These are phyloP conservation scores for Ziziphus jujuba DNA, from an alignment of 306 rosid species.

Conservation along the genomic window DNA sequence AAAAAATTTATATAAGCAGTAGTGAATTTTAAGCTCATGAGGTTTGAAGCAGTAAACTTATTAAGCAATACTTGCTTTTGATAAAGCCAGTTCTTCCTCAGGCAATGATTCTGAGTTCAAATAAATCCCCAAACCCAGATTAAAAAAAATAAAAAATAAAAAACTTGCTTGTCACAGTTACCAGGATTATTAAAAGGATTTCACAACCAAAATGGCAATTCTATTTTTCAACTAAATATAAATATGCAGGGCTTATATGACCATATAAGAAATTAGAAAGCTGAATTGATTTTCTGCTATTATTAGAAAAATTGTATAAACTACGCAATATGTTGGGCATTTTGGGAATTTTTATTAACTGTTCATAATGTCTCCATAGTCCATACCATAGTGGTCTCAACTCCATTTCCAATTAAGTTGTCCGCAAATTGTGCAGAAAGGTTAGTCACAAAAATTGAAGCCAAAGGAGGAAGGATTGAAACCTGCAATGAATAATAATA, in stretches of 20 bases:
- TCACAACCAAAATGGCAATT: too few relatives aligned
- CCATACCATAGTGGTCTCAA: slow-evolving; percentile 79
- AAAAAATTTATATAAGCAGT: too few relatives aligned
- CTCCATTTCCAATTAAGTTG: slow-evolving; percentile 80
- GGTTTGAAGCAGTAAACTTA: neutral
- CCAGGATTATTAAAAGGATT: too few relatives aligned
- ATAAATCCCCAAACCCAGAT: too few relatives aligned
- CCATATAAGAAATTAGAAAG: too few relatives aligned
- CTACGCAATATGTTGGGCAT: neutral
- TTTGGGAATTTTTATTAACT: neutral
- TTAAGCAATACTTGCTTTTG: neutral
- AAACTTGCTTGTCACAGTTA: too few relatives aligned
- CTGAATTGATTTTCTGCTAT: neutral
- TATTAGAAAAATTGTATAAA: neutral
- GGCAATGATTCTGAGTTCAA: too few relatives aligned
- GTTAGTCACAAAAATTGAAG: slow-evolving; percentile 69
- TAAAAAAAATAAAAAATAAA: too few relatives aligned
- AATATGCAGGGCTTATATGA: too few relatives aligned
- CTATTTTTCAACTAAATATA: too few relatives aligned
- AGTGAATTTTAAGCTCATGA: neutral
- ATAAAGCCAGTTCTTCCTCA: too few relatives aligned
- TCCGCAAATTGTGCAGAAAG: slow-evolving; percentile 86
- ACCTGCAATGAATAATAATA: slow-evolving; percentile 55
- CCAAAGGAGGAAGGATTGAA: slow-evolving; percentile 90
- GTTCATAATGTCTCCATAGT: slow-evolving; percentile 14